Evolutionary conservation across 2,329 filamentous ascomycete species (phyloP).

Genomic region (Aspergillus spinulosporus): DNA sequence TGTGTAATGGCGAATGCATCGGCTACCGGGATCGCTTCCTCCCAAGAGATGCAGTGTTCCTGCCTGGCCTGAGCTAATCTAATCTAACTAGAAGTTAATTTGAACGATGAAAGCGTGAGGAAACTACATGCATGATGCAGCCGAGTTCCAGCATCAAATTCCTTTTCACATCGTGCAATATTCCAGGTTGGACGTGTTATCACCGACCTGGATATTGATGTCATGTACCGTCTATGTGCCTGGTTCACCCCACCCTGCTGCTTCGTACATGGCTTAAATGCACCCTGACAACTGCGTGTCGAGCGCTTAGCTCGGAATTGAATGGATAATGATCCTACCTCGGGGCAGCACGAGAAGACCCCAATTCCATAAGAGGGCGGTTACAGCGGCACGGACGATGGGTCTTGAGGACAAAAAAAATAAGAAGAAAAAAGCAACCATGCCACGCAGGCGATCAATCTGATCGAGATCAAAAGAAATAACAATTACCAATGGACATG

Average conservation of each 20-base stretch:
- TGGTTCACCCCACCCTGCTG: background rate
- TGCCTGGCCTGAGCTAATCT: slow-evolving; percentile 12
- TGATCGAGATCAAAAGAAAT: slow-evolving; percentile 2
- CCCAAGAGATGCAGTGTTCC: slow-evolving; percentile 8
- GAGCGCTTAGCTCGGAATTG: slow-evolving; percentile 7
- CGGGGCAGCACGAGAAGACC: background rate
- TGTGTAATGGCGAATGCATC: slow-evolving; percentile 7
- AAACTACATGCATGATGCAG: slow-evolving; percentile 16
- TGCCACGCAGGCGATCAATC: slow-evolving; percentile 8
- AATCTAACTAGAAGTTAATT: slow-evolving; percentile 6
- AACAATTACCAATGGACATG: background rate
- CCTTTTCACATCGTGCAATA: background rate
- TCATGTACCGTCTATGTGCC: background rate
- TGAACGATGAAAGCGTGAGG: slow-evolving; percentile 7
- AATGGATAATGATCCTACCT: background rate
- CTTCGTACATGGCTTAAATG: background rate
- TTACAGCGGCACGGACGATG: slow-evolving; percentile 17
- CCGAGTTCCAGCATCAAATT: background rate
- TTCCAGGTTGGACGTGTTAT: background rate
- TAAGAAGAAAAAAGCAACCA: slow-evolving; percentile 9
- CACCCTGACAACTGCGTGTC: background rate
- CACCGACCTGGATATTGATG: too few relatives aligned
- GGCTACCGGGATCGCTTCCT: slow-evolving; percentile 4
- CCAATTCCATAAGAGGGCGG: slow-evolving; percentile 9
- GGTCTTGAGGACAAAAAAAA: background rate